Evolutionary conservation across 2,329 filamentous ascomycete species (phyloP), one percentile per base, ranked within the genome.

Genomic region (Teratosphaeria gauchensis): DNA sequence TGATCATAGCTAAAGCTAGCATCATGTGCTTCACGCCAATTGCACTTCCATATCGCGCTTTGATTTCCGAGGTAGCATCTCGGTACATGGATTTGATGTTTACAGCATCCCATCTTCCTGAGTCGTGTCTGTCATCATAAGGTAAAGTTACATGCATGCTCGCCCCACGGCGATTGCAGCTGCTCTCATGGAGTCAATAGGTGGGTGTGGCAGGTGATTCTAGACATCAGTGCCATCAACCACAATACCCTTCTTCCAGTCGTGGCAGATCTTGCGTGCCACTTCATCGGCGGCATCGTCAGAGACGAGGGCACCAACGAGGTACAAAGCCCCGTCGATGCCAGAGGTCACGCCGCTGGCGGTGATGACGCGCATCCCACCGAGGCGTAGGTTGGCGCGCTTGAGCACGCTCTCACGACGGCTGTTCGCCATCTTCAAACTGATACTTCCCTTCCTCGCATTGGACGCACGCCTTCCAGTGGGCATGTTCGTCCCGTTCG

Each of bases 141-240:
- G 11, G 9, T 48, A 48, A 48, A 21, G 9, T 21, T 48, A 48
- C 42, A 48, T 8, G 35, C 11, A 42, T 42, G n/a, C n/a, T 5
- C 35, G 35, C 35, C 35, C n/a, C 35, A 16, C 11, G 4, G 35
- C n/a, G 12, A 21, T 21, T 21, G 42, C 42, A 48, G 42, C 42
- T 19, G n/a, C 42, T 35, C 33, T 35, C 6, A 9, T 35, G 33
- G 42, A 21, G 42, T 21, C 16, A 48, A 19, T 16, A 4, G 9
- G n/a, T 8, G 16, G 9, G n/a, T 8, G 16, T 19, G 42, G 9
- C 14, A 19, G 42, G n/a, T n/a, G n/a, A 19, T 19, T 11, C 65
- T 84, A 92, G 74, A 94, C 88, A 76, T 94, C 89, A 73, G 92
- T 84, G 63, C 88, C 88, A 73, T 92, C 88, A 66, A 92, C 87